A percentile compares a stretch with the other conserved stretches of the same genome.
Evolutionary conservation across 257 asterid species (phyloP).

Genomic region (Cruciata laevipes): DNA sequence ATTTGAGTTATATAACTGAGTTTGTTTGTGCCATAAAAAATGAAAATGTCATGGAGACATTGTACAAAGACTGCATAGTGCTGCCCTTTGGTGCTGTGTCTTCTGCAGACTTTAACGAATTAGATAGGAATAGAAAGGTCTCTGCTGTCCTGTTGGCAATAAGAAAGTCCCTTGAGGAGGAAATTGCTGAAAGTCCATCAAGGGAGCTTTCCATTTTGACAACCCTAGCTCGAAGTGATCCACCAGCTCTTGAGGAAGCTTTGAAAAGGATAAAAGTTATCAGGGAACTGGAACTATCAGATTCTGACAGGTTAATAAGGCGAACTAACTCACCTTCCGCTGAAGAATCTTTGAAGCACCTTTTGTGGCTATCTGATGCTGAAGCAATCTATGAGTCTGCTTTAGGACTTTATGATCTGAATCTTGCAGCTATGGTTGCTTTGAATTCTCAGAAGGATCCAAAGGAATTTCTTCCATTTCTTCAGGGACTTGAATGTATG

Average conservation of each 20-base stretch:
- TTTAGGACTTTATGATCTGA: conserved; percentile 90
- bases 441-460: conserved; percentile 94
- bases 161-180: conserved; percentile 80
- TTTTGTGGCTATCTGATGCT: conserved; percentile 78
- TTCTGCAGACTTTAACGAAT: conserved; percentile 28
- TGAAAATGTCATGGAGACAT: conserved; percentile 69
- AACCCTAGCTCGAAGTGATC: conserved; percentile 72
- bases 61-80: conserved; percentile 50
- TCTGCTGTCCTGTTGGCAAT: conserved; percentile 50
- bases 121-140: conserved; percentile 43
- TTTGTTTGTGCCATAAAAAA: conserved; percentile 73
- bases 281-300: conserved; percentile 77
- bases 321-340: conserved; percentile 59
- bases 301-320: conserved; percentile 44
- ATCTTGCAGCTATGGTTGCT: conserved; percentile 96
- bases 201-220: conserved; percentile 95
- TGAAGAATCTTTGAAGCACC: conserved; percentile 93
- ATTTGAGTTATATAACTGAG: conserved; percentile 75
- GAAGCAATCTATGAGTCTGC: conserved; percentile 92
- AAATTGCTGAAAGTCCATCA: conserved; percentile 57
- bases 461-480: conserved; percentile 90
- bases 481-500: conserved; percentile 70
- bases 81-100: conserved; percentile 24
- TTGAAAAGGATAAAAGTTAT: conserved; percentile 65
- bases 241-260: conserved; percentile 91